These are phyloP conservation scores for Kodamaea plutei DNA, from an alignment of 1,139 yeast genomes.

Conservation along the genomic window DNA sequence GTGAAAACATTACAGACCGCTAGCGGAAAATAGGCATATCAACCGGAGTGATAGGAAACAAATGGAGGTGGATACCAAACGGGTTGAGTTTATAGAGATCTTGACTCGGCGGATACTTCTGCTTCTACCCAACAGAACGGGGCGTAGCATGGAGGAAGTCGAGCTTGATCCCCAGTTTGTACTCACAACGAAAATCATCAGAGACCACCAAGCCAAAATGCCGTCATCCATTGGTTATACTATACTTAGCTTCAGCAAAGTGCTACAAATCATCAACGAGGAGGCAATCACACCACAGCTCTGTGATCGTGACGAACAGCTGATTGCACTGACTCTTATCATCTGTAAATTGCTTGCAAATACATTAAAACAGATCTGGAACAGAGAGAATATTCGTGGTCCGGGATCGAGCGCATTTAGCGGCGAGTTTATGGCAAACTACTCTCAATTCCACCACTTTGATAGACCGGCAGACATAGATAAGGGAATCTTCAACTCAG, in stretches of 20 bases:
- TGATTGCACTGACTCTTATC: conserved; percentile 27
- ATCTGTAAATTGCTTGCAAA: conserved; percentile 31
- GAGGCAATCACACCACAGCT: conserved; percentile 26
- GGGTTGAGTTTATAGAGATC: conserved; percentile 14
- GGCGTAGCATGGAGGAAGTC: conserved; percentile 39
- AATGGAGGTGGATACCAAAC: conserved; percentile 8
- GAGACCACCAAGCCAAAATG: conserved; percentile 17
- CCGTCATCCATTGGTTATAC: conserved; percentile 20
- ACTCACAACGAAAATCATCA: conserved; percentile 28
- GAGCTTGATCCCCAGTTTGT: conserved; percentile 41
- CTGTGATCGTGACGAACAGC: conserved; percentile 30
- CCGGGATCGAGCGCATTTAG: conserved; percentile 6
- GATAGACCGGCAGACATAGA: conserved; percentile 12
- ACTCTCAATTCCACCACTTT: conserved; percentile 14
- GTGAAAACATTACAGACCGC: no score
- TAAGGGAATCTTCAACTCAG: conserved; percentile 6
- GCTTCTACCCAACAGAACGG: conserved; percentile 38
- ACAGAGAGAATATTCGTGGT: conserved; percentile 11
- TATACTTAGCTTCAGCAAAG: conserved; percentile 20
- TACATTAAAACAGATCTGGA: conserved; percentile 30
- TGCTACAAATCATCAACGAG: conserved; percentile 25
- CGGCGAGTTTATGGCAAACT: conserved; percentile 13
- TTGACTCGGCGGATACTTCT: conserved; percentile 27
- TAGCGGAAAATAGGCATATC: no score
- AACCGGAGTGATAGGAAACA: no score